Conservation (phyloP, 495 filamentous ascomycete genomes). For the Tuber calosporum region DNA sequence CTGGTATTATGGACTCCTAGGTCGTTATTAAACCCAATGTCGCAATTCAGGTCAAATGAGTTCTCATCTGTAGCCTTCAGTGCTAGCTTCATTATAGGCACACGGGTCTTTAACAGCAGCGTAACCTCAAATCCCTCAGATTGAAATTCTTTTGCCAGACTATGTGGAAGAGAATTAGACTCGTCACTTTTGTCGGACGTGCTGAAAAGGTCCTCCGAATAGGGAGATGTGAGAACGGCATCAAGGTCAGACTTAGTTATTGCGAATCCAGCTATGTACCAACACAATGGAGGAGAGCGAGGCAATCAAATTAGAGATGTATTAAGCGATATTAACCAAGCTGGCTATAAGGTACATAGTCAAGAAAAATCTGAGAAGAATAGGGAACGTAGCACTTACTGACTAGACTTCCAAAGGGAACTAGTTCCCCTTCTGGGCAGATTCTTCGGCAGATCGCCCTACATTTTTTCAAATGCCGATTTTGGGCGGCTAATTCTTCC, state of each 20-base stretch:
- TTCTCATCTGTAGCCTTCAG: conserved; percentile 47
- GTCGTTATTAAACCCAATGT: conserved; percentile 77
- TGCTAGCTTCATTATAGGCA: conserved; percentile 77
- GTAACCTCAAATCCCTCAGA: conserved; percentile 60
- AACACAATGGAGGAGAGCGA: conserved; percentile 22
- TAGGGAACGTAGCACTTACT: conserved; percentile 31
- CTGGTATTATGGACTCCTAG: conserved; percentile 72
- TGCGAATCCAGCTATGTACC: conserved; percentile 41
- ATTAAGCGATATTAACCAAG: background rate
- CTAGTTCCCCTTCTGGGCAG: conserved; percentile 27
- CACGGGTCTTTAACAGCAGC: conserved; percentile 62
- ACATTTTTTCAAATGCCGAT: conserved; percentile 30
- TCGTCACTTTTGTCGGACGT: conserved; percentile 3
- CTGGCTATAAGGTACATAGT: conserved; percentile 7
- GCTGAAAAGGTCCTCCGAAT: conserved; percentile 1
- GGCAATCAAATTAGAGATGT: conserved; percentile 31
- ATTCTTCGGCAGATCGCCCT: conserved; percentile 32
- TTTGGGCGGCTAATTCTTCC: conserved; percentile 23
- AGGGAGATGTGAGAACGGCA: conserved; percentile 35
- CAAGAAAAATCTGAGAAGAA: background rate
- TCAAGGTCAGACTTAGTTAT: conserved; percentile 41
- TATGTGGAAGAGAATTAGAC: conserved; percentile 49
- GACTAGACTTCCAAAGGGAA: conserved; percentile 40
- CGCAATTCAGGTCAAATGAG: conserved; percentile 47
- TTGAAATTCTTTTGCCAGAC: conserved; percentile 64